Base-by-base conservation (phyloP, 1,284 basidiomycete species). In the Amylostereum chailletii region DNA sequence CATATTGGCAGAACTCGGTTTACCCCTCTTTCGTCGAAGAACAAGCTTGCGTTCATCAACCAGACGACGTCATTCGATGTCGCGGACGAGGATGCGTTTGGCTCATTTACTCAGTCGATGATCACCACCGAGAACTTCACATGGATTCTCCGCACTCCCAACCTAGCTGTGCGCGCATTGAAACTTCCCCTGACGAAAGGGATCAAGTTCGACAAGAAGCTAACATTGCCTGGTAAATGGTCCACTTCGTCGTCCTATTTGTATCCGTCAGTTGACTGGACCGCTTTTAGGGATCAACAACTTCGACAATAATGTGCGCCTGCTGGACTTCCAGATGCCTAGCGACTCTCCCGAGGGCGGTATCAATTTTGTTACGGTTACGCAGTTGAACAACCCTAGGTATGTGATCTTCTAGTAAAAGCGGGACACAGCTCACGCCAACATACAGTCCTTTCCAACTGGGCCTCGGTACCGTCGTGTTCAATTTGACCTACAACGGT, bases 61-160 rank as follows among this genome's bases (percentile, higher is more conserved):
- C 75, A 83, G 56, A 76, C 69, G 0, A 76, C 73, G 1, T 66
- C 62, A 2, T 86, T 86, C 62, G 65, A 60, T 9, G 80, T 86
- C 56, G 59, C 59, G 0, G 69, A 86, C 56, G 63, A 76, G 57
- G 61, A 60, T 32, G 74, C 75, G 6, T 86, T 86, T 57, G 75
- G 74, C 51, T 65, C 62, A 30, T 86, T 86, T 60, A 71, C 81
- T 3, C 62, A 63, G 33, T 61, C 68, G 10, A 70, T 90, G 73
- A 85, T 90, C 60, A 87, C 81, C 0, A 72, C 78, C 50, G 66
- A 70, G 40, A 79, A 76, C 52, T 89, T 90, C 58, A 88, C 81
- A 3, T 90, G 87, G 88, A 72, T 74, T 52, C 64, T 90, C 46
- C 60, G 68, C 27, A 83, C 76, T 55, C 63, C 74, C 36, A 72